Percentiles rank a stretch among this genome's conserved stretches.
These are phyloP conservation scores for Cornus suecica DNA, from an alignment of 148 eudicot species.

Conservation along the genomic window DNA sequence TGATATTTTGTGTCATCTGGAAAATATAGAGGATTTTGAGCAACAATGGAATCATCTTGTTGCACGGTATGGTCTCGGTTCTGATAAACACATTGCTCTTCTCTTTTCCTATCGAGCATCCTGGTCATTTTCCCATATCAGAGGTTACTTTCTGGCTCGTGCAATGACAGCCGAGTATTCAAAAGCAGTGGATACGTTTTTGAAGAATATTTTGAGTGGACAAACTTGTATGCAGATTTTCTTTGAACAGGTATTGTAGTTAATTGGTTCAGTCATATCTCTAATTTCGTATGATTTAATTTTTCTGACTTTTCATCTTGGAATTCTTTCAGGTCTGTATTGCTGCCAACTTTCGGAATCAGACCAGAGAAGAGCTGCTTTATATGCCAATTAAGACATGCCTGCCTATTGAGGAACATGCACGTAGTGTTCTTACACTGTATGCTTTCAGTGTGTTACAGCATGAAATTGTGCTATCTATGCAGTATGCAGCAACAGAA, in stretches of 20 bases:
- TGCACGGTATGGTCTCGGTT: constrained; percentile 48
- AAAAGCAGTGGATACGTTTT: constrained; percentile 38
- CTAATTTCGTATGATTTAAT: not conserved
- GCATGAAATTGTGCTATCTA: constrained; percentile 44
- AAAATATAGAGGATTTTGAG: constrained; percentile 57
- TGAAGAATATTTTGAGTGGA: constrained; percentile 44
- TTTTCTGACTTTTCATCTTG: not conserved
- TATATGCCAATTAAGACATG: constrained; percentile 46
- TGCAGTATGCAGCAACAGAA: constrained; percentile 55
- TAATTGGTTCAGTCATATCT: not conserved
- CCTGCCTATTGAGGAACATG: constrained; percentile 71
- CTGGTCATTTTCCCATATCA: constrained; percentile 54
- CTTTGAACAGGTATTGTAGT: constrained; percentile 58
- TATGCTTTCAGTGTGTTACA: constrained; percentile 53
- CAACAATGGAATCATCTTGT: constrained; percentile 58
- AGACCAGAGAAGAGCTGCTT: constrained; percentile 25
- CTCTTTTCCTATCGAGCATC: constrained; percentile 43
- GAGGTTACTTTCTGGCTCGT: constrained; percentile 56
- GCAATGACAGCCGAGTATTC: constrained; percentile 36
- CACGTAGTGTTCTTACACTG: constrained; percentile 48
- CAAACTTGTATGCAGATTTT: constrained; percentile 50
- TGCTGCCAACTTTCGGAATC: constrained; percentile 27
- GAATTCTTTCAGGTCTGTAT: constrained; percentile 34
- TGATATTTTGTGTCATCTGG: constrained; percentile 45
- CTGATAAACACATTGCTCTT: constrained; percentile 54